These are phyloP conservation scores for Colletotrichum sp. DNA, from an alignment of 2,329 filamentous ascomycete genomes.

Conservation along the genomic window DNA sequence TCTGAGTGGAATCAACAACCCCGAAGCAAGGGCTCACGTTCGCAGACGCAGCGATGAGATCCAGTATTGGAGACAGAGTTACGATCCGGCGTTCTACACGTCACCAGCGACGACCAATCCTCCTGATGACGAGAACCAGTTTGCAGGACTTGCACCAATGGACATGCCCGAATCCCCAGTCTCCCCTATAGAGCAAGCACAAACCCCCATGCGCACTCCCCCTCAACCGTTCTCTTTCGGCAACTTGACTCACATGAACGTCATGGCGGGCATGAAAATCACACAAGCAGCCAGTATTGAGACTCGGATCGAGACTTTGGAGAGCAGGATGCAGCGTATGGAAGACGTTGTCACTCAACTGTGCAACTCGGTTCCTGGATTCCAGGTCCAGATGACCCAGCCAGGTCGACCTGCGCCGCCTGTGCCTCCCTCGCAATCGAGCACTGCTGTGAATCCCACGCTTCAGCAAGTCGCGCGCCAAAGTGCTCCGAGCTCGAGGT, in stretches of 20 bases:
- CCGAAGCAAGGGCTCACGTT: neutral
- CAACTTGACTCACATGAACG: slow-evolving; percentile 47
- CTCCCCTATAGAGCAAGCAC: slow-evolving; percentile 29
- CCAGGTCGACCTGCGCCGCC: slow-evolving; percentile 29
- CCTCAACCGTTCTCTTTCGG: slow-evolving; percentile 62
- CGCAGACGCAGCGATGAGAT: slow-evolving; percentile 68
- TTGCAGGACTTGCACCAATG: slow-evolving; percentile 28
- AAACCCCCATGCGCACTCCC: slow-evolving; percentile 37
- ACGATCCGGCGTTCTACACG: slow-evolving; percentile 48
- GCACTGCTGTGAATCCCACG: slow-evolving; percentile 31
- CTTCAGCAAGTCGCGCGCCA: slow-evolving; percentile 31
- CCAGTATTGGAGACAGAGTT: slow-evolving; percentile 67
- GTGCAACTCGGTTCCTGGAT: slow-evolving; percentile 49
- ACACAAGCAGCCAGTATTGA: slow-evolving; percentile 61
- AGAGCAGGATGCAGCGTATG: slow-evolving; percentile 56
- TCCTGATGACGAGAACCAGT: slow-evolving; percentile 40
- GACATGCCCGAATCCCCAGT: slow-evolving; percentile 37
- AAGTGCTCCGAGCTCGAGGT: slow-evolving; percentile 31
- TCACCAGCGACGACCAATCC: slow-evolving; percentile 57
- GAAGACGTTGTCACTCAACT: slow-evolving; percentile 59
- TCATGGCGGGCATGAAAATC: slow-evolving; percentile 61
- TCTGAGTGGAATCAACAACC: slow-evolving; percentile 42
- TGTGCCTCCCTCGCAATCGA: slow-evolving; percentile 27
- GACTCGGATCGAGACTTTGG: slow-evolving; percentile 55
- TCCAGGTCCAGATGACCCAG: slow-evolving; percentile 35